Base-by-base conservation (phyloP, 768 basidiomycete species). In the Gyrodon lividus region DNA sequence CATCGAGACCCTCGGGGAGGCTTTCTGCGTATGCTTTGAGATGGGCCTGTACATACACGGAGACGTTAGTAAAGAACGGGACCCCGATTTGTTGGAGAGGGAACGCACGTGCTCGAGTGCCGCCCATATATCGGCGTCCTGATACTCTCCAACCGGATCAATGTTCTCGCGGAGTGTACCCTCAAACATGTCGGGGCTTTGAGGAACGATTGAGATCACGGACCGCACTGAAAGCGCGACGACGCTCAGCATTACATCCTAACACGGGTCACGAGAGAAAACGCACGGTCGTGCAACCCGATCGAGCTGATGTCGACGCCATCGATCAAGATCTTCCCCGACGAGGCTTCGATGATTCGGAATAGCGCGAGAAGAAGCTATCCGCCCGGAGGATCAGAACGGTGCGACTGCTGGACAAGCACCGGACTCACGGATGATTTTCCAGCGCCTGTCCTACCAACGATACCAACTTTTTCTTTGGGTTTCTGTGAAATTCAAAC, bases 391-490 rank as follows among this genome's bases (percentile, higher is more conserved):
- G 2, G 1, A 46, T 50, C 46, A 59, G 28, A 28, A 34, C 3
- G 8, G 0, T 28, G 1, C 3, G 14, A 39, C 9, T 14, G 5
- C 14, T 5, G 12, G 16, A 16, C 4, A 9, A 40, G 5, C 19
- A 13, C 14, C 1, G 30, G 1, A 63, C 79, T 56, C 57, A 87
- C 86, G 1, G 87, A 85, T 33, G 86, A 88, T 70, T 89, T 89
- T 54, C 88, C 80, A 64, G 86, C 78, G 17, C 90, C 94, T 5
- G 94, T 96, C 54, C 89, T 69, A 3, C 89, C 90, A 66, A 86
- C 82, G 5, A 97, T 84, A n/a, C 96, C 96, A 40, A 96, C 81
- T 68, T 94, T 96, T 65, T 95, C 89, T 41, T 78, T 82, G 0
- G 88, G 75, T 59, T 82, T 75, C 87, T 89, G 43, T n/a, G 43